These are phyloP conservation scores for Penicillium sp. DNA, from an alignment of 2,329 filamentous ascomycete species.

Conservation along the genomic window DNA sequence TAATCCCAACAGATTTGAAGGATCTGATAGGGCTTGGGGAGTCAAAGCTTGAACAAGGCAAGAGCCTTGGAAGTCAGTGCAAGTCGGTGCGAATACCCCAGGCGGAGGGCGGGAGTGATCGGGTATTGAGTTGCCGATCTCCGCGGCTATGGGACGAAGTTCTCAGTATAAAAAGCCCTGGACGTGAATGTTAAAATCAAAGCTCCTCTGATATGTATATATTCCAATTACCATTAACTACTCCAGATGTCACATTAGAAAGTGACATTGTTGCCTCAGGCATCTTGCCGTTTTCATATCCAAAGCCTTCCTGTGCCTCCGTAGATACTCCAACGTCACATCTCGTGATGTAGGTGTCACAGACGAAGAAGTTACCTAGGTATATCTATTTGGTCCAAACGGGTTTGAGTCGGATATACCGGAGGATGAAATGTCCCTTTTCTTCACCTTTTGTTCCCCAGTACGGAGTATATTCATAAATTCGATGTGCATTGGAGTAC, in stretches of 20 bases:
- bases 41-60: conserved; percentile 7
- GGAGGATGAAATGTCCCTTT: background rate
- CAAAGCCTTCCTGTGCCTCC: too few relatives aligned
- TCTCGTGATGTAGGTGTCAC: background rate
- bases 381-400: background rate
- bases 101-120: conserved; percentile 12
- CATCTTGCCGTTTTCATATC: background rate
- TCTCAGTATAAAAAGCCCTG: background rate
- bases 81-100: conserved; percentile 2
- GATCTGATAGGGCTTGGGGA: conserved; percentile 2
- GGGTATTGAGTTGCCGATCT: conserved; percentile 16
- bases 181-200: background rate
- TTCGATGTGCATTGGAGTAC: too few relatives aligned
- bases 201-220: background rate
- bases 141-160: conserved; percentile 13
- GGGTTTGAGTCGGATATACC: background rate
- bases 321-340: background rate
- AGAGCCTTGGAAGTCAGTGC: background rate
- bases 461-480: too few relatives aligned
- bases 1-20: background rate
- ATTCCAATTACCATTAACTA: background rate
- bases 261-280: background rate
- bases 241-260: background rate
- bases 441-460: too few relatives aligned
- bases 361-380: background rate